Percentiles rank a stretch among this genome's conserved stretches.
Conservation (phyloP, 441 rosid species). For the Gossypium lobatum region DNA sequence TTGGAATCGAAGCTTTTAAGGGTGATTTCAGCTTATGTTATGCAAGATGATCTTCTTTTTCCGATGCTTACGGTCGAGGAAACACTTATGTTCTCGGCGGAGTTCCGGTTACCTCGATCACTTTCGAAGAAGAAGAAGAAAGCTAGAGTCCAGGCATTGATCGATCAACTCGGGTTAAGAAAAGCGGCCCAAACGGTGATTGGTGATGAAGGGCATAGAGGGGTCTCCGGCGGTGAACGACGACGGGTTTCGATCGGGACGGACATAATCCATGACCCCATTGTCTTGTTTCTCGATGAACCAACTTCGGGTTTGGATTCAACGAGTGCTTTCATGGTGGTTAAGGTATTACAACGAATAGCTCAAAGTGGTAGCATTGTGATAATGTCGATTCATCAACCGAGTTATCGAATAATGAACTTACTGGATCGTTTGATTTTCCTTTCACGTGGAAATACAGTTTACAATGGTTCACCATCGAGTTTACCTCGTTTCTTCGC, state of each 20-base stretch:
- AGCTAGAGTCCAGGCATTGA: constrained; percentile 62
- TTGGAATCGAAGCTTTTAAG: constrained; percentile 64
- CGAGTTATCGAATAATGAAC: constrained; percentile 61
- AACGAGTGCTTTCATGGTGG: constrained; percentile 71
- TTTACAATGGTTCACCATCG: constrained; percentile 45
- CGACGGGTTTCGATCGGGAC: constrained; percentile 71
- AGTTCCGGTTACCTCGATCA: constrained; percentile 65
- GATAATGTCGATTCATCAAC: constrained; percentile 66
- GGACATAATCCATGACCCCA: constrained; percentile 74
- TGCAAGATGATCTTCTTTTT: constrained; percentile 86
- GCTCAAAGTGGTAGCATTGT: constrained; percentile 77
- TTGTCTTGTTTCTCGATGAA: constrained; percentile 63
- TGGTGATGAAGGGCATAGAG: constrained; percentile 76
- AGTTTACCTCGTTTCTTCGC: constrained; percentile 45
- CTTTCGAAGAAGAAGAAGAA: constrained; percentile 52
- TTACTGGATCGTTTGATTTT: constrained; percentile 57
- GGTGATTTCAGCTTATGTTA: constrained; percentile 81
- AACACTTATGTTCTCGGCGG: constrained; percentile 74
- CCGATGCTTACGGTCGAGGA: constrained; percentile 86
- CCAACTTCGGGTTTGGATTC: constrained; percentile 77
- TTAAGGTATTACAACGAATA: constrained; percentile 61
- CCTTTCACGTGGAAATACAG: constrained; percentile 57
- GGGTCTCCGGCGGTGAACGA: constrained; percentile 72
- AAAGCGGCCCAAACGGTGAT: constrained; percentile 66
- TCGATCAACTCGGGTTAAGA: constrained; percentile 58